phyloP scores from a whole-genome alignment of 148 eudicot species.

The Fallopia convolvulus region DNA sequence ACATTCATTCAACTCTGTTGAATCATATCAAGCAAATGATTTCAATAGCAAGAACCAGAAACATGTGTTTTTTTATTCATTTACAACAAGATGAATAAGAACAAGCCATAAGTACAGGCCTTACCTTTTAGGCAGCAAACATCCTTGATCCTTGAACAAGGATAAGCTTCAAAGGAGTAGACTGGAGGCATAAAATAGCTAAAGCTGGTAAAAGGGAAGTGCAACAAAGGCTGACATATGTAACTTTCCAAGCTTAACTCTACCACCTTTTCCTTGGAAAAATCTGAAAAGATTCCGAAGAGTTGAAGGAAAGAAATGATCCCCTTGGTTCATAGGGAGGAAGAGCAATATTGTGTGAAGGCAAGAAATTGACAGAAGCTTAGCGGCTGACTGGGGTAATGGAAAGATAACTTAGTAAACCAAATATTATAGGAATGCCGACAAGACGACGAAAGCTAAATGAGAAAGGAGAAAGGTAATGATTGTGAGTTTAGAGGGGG shows the following conservation, averaged over 20 bases:
- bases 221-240: slow-evolving; percentile 12
- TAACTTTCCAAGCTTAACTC: slow-evolving; percentile 24
- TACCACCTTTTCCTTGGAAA: slow-evolving; percentile 50
- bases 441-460: not conserved
- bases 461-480: not conserved
- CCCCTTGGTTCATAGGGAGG: not conserved
- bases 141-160: not conserved
- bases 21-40: not conserved
- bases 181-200: not conserved
- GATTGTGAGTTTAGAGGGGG: not conserved
- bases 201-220: not conserved
- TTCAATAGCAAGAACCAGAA: not conserved
- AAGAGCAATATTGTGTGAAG: not conserved
- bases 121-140: not conserved
- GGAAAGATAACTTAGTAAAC: not conserved
- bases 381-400: not conserved
- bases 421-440: not conserved
- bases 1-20: not conserved
- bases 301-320: slow-evolving; percentile 16
- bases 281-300: slow-evolving; percentile 41
- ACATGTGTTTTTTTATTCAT: not conserved
- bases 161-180: not conserved
- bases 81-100: not conserved
- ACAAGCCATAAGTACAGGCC: not conserved
- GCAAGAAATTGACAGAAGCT: not conserved